A percentile compares a stretch with the other conserved stretches of the same genome.
Conservation (phyloP, 306 rosid species). For the Macrotyloma uniflorum region DNA sequence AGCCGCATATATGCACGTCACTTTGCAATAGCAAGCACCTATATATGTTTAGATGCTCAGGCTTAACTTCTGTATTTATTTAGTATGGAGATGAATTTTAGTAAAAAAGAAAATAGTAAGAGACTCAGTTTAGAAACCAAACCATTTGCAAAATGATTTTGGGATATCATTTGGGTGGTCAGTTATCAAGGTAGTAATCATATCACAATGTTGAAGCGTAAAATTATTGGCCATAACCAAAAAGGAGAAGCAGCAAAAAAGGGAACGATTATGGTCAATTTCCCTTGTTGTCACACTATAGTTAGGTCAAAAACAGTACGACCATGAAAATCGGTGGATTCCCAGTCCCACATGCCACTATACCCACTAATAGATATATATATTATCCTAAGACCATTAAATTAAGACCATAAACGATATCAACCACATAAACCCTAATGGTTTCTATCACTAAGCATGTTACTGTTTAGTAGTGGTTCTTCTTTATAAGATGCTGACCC, state of each 20-base stretch:
- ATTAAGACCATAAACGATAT: not conserved
- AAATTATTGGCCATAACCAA: not conserved
- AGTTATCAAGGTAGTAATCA: not conserved
- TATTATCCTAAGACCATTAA: not conserved
- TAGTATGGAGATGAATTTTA: not conserved
- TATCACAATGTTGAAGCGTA: not conserved
- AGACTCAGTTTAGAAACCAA: not conserved
- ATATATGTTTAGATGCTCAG: not conserved
- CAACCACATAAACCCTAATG: conserved; percentile 25
- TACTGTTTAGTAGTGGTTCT: not conserved
- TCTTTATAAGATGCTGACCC: conserved; percentile 24
- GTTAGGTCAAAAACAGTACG: not conserved
- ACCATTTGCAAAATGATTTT: not conserved
- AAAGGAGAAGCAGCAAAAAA: not conserved
- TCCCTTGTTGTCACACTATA: not conserved
- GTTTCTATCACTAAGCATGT: conserved; percentile 8
- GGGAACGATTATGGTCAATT: not conserved
- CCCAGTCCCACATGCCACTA: conserved; percentile 39
- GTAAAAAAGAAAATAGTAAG: not conserved
- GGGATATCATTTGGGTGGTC: not conserved
- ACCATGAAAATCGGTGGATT: conserved; percentile 23
- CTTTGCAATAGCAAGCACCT: conserved; percentile 17
- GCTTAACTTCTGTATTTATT: not conserved
- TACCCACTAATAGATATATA: not conserved
- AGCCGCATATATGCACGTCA: not conserved